Conservation (phyloP, 2,329 filamentous ascomycete genomes). For the Diaporthe destruens region DNA sequence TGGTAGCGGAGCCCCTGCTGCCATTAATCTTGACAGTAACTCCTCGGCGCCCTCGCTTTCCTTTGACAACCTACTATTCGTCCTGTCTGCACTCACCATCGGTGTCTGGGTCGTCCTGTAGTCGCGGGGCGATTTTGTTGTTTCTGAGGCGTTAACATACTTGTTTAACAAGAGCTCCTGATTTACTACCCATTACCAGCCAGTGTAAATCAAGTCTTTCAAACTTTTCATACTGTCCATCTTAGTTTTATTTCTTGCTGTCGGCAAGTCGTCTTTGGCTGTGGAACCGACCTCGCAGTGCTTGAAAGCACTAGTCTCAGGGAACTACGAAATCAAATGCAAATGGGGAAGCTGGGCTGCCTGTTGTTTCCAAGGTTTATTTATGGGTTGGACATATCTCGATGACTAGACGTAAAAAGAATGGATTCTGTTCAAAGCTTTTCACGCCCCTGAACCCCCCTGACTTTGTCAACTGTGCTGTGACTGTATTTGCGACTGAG, state of each 20-base stretch:
- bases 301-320: background rate
- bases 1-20: background rate
- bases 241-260: rapidly evolving
- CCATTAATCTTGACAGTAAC: background rate
- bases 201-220: background rate
- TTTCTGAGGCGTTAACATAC: background rate
- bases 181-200: background rate
- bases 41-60: background rate
- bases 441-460: no score
- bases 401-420: no score
- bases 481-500: background rate
- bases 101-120: background rate
- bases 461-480: background rate
- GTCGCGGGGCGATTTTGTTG: background rate
- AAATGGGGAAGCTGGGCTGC: background rate
- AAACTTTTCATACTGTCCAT: background rate
- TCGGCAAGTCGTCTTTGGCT: background rate
- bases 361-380: no score
- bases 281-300: background rate
- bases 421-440: no score
- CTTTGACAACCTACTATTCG: background rate
- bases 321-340: background rate
- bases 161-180: background rate
- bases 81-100: background rate
- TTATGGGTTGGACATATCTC: background rate